phyloP scores from a whole-genome alignment of 805 yeast species.

The Candida quercuum region DNA sequence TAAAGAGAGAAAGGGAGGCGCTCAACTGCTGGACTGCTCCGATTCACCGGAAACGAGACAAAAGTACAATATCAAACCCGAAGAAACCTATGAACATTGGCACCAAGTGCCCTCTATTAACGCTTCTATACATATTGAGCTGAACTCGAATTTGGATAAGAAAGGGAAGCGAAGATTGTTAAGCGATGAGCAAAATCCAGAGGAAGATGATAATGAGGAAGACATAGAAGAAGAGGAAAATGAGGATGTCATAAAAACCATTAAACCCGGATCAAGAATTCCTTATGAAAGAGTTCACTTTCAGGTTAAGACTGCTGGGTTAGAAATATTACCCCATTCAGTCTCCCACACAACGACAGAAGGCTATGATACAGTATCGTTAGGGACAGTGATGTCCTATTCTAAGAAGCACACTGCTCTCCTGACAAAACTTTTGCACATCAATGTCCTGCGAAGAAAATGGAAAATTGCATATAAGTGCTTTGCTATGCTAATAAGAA shows the following conservation, averaged over 20 bases:
- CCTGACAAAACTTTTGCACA: constrained; percentile 31
- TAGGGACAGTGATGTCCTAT: constrained; percentile 2
- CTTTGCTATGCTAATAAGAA: constrained; percentile 43
- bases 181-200: too few species aligned
- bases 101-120: too few species aligned
- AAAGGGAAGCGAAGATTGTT: too few species aligned
- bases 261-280: background rate
- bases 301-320: background rate
- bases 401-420: constrained; percentile 7
- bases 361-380: background rate
- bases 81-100: background rate
- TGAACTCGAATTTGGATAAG: too few species aligned
- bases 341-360: background rate
- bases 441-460: constrained; percentile 39
- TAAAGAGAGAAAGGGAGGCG: too few species aligned
- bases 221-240: background rate
- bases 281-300: too few species aligned
- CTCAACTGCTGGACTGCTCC: background rate
- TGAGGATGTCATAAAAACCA: background rate
- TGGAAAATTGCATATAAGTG: constrained; percentile 55
- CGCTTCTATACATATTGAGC: too few species aligned
- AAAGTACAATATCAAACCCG: background rate
- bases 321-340: constrained; percentile 7
- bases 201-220: background rate
- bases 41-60: background rate